Conservation (phyloP, 306 rosid genomes). For the Lathyrus oleraceus region DNA sequence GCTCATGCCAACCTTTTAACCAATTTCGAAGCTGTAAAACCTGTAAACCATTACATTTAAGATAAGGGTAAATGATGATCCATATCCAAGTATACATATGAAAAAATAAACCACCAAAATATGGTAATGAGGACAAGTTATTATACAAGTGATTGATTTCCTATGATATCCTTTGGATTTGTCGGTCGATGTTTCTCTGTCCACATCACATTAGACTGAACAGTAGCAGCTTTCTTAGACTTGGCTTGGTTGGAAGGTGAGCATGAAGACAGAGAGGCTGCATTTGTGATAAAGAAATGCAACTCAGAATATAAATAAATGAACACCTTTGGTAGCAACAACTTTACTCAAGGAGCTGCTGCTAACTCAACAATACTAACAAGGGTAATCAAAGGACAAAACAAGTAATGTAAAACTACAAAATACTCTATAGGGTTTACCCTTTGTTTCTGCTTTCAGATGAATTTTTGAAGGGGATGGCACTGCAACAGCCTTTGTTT, state of each 20-base stretch:
- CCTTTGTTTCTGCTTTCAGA: conserved; percentile 56
- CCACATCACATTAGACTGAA: conserved; percentile 61
- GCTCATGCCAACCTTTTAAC: conserved; percentile 83
- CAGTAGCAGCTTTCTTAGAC: conserved; percentile 40
- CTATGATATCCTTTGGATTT: conserved; percentile 69
- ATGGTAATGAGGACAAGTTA: conserved; percentile 34
- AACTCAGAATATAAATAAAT: conserved; percentile 31
- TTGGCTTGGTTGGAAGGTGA: conserved; percentile 51
- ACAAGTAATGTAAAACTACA: conserved; percentile 2
- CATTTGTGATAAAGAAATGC: conserved; percentile 37
- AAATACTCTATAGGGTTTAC: conserved; percentile 47
- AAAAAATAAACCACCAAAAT: conserved; percentile 8
- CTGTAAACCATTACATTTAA: conserved; percentile 50
- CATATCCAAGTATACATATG: conserved; percentile 27
- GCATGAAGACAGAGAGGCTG: conserved; percentile 46
- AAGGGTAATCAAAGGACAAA: conserved; percentile 15
- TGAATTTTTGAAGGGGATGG: conserved; percentile 51
- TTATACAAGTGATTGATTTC: conserved; percentile 89
- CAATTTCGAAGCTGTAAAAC: conserved; percentile 86
- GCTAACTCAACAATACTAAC: conserved; percentile 24
- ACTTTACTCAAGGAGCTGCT: conserved; percentile 24
- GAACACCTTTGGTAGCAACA: conserved; percentile 22
- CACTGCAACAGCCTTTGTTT: conserved; percentile 40
- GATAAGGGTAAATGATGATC: conserved; percentile 28
- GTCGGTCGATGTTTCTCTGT: conserved; percentile 85